A percentile compares a stretch with the other conserved stretches of the same genome.
These are phyloP conservation scores for Mycena crocata DNA, from an alignment of 768 basidiomycete genomes.

Conservation along the genomic window DNA sequence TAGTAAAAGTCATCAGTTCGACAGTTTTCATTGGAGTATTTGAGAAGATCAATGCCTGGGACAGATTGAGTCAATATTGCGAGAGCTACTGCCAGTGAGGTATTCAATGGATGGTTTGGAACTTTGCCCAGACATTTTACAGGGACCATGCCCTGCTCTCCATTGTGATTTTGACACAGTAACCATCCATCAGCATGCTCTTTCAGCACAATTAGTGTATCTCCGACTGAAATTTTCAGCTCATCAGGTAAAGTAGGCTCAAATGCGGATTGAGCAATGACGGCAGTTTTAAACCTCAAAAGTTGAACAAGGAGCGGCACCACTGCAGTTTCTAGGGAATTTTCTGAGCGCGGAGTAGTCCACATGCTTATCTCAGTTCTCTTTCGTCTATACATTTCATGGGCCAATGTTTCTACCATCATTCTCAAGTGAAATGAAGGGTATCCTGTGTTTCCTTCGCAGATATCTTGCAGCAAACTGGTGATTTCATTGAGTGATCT, in stretches of 20 bases:
- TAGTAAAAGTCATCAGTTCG: conserved; percentile 20
- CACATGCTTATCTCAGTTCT: conserved; percentile 24
- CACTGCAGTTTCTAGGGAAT: conserved; percentile 18
- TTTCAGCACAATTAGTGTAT: conserved; percentile 5
- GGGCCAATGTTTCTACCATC: conserved; percentile 24
- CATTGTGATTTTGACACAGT: conserved; percentile 19
- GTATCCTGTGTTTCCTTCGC: conserved; percentile 18
- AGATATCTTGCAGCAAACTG: conserved; percentile 5
- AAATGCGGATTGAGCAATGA: conserved; percentile 4
- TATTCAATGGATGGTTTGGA: conserved; percentile 10
- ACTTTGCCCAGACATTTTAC: conserved; percentile 11
- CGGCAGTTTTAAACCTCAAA: conserved; percentile 17
- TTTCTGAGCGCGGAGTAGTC: conserved; percentile 23
- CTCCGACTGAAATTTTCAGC: conserved; percentile 3
- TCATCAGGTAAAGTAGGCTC: conserved; percentile 6
- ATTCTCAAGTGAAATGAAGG: conserved; percentile 15
- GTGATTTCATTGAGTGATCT: conserved; percentile 24
- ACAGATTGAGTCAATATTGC: conserved; percentile 16
- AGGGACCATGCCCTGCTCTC: conserved; percentile 15
- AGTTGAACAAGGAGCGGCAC: conserved; percentile 24
- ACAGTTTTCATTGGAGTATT: conserved; percentile 12
- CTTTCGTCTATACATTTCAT: conserved; percentile 22
- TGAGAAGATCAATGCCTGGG: conserved; percentile 12
- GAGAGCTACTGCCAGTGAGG: conserved; percentile 20
- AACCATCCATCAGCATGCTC: conserved; percentile 18